Evolutionary conservation across 805 yeast genomes (phyloP).

Genomic region (Ogataea paraovalis): DNA sequence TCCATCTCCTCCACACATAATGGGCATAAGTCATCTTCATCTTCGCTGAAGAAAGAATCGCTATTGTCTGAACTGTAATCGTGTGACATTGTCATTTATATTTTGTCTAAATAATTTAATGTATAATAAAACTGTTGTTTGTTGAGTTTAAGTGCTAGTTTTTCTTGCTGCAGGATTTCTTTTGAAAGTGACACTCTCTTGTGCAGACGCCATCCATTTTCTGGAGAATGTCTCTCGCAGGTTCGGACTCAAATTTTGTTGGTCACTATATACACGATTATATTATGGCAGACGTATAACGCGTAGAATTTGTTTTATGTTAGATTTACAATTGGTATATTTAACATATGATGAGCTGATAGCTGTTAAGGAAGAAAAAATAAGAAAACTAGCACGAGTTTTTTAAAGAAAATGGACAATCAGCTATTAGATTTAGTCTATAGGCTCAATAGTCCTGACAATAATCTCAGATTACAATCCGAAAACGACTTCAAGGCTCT

Average conservation of each 20-base stretch:
- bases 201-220: no score
- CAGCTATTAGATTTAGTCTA: slow-evolving; percentile 15
- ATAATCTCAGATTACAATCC: slow-evolving; percentile 45
- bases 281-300: not conserved
- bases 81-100: slow-evolving; percentile 12
- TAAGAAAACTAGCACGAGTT: no score
- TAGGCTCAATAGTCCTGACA: slow-evolving; percentile 38
- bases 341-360: no score
- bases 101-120: not conserved
- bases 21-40: slow-evolving; percentile 84
- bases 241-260: not conserved
- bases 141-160: no score
- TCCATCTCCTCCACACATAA: slow-evolving; percentile 98
- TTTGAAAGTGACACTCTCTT: no score
- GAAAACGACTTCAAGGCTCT: slow-evolving; percentile 45
- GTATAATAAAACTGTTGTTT: no score
- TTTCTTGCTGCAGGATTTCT: no score
- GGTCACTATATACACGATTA: not conserved
- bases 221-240: no score
- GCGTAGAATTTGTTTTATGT: not conserved
- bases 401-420: no score
- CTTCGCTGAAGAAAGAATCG: slow-evolving; percentile 68
- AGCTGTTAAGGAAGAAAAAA: no score
- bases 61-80: slow-evolving; percentile 24
- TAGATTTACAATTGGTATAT: no score